Evolutionary conservation across 441 rosid species (phyloP).

Genomic region (Adansonia madagascariensis): DNA sequence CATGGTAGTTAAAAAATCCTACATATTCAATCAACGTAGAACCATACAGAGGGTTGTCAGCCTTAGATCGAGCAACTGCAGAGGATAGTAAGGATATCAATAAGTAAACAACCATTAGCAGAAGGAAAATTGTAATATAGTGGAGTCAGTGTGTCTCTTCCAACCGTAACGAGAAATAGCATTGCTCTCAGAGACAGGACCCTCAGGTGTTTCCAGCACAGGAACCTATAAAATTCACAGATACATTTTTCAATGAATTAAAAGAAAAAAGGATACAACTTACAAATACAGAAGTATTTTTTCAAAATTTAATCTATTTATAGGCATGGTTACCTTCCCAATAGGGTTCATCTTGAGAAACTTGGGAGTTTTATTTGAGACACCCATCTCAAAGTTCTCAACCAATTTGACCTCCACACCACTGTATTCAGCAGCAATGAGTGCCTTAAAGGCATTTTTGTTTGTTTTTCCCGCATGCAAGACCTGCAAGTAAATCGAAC

Average conservation of each 20-base stretch:
- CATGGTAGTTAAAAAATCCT: conserved; percentile 26
- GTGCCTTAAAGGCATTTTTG: conserved; percentile 66
- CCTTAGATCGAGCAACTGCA: conserved; percentile 62
- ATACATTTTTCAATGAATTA: not conserved
- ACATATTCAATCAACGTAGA: conserved; percentile 69
- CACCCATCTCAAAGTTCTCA: conserved; percentile 76
- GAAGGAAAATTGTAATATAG: not conserved
- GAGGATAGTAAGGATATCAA: conserved; percentile 12
- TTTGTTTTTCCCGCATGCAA: conserved; percentile 58
- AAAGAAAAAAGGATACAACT: not conserved
- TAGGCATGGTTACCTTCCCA: conserved; percentile 61
- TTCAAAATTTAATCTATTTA: not conserved
- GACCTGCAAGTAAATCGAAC: conserved; percentile 41
- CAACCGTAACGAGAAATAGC: conserved; percentile 92
- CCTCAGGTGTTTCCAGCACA: conserved; percentile 83
- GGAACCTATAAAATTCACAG: conserved; percentile 57
- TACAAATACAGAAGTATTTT: not conserved
- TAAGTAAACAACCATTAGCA: not conserved
- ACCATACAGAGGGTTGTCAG: conserved; percentile 62
- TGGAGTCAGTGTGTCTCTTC: not conserved
- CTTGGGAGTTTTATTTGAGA: conserved; percentile 75
- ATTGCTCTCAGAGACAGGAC: conserved; percentile 85
- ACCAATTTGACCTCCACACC: conserved; percentile 63
- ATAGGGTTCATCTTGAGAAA: conserved; percentile 88
- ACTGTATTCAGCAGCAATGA: conserved; percentile 76